Conservation (phyloP, 768 basidiomycete species). For the Rhizopogon vesiculosus region DNA sequence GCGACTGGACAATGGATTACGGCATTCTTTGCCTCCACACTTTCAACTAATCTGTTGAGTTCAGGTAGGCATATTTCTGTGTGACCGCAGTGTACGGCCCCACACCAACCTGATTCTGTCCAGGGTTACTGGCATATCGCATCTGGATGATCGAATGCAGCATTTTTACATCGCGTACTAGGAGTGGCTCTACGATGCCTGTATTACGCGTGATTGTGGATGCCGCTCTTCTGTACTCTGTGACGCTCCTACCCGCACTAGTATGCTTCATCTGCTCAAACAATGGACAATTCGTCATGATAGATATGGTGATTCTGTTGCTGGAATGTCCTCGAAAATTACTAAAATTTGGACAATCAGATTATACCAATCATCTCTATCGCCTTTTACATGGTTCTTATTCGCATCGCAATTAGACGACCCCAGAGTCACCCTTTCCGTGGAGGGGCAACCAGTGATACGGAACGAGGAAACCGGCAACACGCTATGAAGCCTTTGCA, state of each 20-base stretch:
- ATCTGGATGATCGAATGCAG: conserved; percentile 4
- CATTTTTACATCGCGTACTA: background rate
- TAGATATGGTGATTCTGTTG: background rate
- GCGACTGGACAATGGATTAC: conserved; percentile 5
- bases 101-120: background rate
- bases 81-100: background rate
- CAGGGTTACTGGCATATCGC: conserved; percentile 6
- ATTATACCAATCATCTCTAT: conserved; percentile 7
- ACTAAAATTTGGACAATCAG: background rate
- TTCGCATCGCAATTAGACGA: background rate
- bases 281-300: conserved; percentile 2
- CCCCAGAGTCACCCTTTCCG: background rate
- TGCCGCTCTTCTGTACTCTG: conserved; percentile 7
- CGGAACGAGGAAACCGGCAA: background rate
- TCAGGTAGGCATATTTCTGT: background rate
- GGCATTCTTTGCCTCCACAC: conserved; percentile 5
- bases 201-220: conserved; percentile 4
- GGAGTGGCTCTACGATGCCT: background rate
- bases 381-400: conserved; percentile 7
- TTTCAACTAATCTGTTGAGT: conserved; percentile 4
- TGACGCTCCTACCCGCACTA: conserved; percentile 4
- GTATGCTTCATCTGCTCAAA: conserved; percentile 4
- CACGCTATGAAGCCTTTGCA: background rate
- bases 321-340: background rate
- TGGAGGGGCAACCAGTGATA: background rate